Evolutionary conservation across 106 monocot genomes (phyloP).

Genomic region (Dendrobium catenatum): DNA sequence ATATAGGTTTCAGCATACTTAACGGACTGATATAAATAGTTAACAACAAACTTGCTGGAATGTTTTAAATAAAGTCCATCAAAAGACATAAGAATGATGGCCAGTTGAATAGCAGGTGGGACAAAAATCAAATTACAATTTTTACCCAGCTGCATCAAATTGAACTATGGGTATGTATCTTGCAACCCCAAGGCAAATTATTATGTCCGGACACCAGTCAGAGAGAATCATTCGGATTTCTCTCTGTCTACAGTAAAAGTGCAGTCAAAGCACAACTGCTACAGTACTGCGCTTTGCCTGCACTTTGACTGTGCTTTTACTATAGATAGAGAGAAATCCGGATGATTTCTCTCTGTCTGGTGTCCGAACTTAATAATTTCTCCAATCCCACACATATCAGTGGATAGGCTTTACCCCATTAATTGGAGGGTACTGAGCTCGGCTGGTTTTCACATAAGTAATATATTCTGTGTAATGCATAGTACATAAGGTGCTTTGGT

Average conservation of each 20-base stretch:
- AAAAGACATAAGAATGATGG: conserved; percentile 14
- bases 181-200: background rate
- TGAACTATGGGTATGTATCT: conserved; percentile 4
- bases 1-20: background rate
- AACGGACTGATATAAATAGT: background rate
- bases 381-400: background rate
- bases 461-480: conserved; percentile 82
- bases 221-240: too few relatives aligned
- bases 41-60: background rate
- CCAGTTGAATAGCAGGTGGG: conserved; percentile 27
- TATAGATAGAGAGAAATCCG: too few relatives aligned
- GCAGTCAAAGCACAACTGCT: too few relatives aligned
- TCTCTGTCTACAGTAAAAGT: too few relatives aligned
- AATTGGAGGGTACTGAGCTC: conserved; percentile 34
- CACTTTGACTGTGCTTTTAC: too few relatives aligned
- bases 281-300: too few relatives aligned
- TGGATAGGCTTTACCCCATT: conserved; percentile 31
- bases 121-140: conserved; percentile 19
- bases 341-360: too few relatives aligned
- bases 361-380: too few relatives aligned
- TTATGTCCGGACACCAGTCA: too few relatives aligned
- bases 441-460: conserved; percentile 46
- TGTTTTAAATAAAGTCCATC: background rate
- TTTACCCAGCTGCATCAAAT: conserved; percentile 24
- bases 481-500: conserved; percentile 86